Evolutionary conservation across 2,329 filamentous ascomycete genomes (phyloP).

Genomic region (Exserohilum rostratum): DNA sequence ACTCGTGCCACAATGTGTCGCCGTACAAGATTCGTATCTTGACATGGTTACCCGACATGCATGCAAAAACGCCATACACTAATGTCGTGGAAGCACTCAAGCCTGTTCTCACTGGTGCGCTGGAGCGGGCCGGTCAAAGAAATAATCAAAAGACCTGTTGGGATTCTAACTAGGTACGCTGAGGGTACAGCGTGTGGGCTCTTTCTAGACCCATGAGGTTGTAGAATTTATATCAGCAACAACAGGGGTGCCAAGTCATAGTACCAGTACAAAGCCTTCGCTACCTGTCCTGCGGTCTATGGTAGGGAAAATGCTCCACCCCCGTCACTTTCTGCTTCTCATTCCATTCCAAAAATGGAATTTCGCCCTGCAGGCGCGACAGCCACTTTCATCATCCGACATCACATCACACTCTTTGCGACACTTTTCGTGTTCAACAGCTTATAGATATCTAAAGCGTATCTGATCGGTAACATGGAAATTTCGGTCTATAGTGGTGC

Average conservation of each 20-base stretch:
- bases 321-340: neutral
- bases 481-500: neutral
- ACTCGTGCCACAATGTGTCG: neutral
- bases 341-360: slow-evolving; percentile 1
- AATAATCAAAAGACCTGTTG: slow-evolving; percentile 28
- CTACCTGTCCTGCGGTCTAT: slow-evolving; percentile 9
- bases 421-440: neutral
- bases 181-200: slow-evolving; percentile 22
- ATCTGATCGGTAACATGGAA: neutral
- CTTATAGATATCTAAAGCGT: neutral
- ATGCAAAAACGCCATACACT: slow-evolving; percentile 21
- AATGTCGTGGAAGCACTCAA: slow-evolving; percentile 28
- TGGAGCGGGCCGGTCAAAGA: slow-evolving; percentile 36
- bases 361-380: neutral
- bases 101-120: slow-evolving; percentile 20
- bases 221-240: slow-evolving; percentile 28
- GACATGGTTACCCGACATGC: too few species aligned
- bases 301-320: slow-evolving; percentile 22
- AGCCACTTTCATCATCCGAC: neutral
- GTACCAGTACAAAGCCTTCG: slow-evolving; percentile 26
- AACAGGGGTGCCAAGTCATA: slow-evolving; percentile 33
- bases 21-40: neutral
- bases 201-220: slow-evolving; percentile 8
- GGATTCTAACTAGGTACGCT: slow-evolving; percentile 11
- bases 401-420: neutral